Evolutionary conservation across 2,329 filamentous ascomycete genomes (phyloP), one percentile per base, ranked within the genome.

Genomic region (Pseudofabraea citricarpa): DNA sequence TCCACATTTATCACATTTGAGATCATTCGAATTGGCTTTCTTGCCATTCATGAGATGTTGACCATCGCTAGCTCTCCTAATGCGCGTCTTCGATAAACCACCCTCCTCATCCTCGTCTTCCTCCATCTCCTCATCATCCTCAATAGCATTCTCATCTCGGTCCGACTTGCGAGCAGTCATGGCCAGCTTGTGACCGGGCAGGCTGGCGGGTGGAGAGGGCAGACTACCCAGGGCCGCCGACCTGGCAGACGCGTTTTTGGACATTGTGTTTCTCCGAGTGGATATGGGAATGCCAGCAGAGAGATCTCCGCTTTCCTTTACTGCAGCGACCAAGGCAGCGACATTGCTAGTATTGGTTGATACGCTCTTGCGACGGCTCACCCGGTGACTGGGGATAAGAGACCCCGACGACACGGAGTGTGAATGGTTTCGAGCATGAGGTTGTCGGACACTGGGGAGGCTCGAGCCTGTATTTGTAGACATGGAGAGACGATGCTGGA

Each of bases 1-100:
- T 69, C 91, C 91, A 75, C 93, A 98, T 70, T 90, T 91, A 65
- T 95, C 89, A 74, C 93, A 98, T 69, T 87, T 89, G 64, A 98
- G 81, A 67, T 97, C 91, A 61, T 83, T 81, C 61, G 83, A 80
- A 70, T 81, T 86, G 67, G 80, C 78, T 71, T 89, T 90, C 72
- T 81, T 83, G 55, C 79, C 76, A 59, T 91, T 87, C 58, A 76
- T 72, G 50, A 91, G 74, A 56, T 86, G 82, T 55, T 91, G 87
- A 50, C 90, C 90, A 64, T 97, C 91, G 64, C 90, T 96, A 48
- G 90, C 85, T 65, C 73, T 79, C 58, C 73, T 70, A 49, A 73
- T 65, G 45, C 74, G 74, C 50, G 69, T 65, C 53, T 76, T 71
- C 42, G 75, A 68, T 46, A 56, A 54, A 5, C 45, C 51, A 32